Conservation (phyloP, 495 filamentous ascomycete genomes). For the Penicillium longicatenatum region DNA sequence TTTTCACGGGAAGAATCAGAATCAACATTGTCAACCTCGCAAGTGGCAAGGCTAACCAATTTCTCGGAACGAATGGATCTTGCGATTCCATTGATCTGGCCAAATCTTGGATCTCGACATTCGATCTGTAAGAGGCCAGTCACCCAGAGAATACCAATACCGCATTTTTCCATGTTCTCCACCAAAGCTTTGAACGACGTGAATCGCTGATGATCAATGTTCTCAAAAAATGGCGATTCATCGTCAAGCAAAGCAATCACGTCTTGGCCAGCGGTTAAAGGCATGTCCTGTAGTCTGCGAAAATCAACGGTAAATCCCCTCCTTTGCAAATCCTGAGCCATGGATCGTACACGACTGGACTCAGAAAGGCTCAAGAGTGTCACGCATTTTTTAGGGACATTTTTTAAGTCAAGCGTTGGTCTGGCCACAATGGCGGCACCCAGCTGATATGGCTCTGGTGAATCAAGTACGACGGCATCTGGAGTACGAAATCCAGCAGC, state of each 20-base stretch:
- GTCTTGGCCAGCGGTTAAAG: conserved; percentile 27
- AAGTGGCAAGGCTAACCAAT: conserved; percentile 1
- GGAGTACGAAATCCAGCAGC: conserved; percentile 35
- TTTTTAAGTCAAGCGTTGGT: conserved; percentile 6
- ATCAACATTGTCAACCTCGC: conserved; percentile 1
- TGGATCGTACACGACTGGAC: neutral
- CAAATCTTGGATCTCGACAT: conserved; percentile 6
- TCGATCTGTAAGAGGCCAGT: conserved; percentile 7
- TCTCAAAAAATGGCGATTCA: conserved; percentile 34
- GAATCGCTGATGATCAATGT: conserved; percentile 22
- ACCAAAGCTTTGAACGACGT: conserved; percentile 14
- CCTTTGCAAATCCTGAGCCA: neutral
- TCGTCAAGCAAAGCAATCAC: conserved; percentile 40
- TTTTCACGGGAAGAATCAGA: neutral
- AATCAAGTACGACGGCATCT: conserved; percentile 33
- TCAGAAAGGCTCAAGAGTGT: neutral
- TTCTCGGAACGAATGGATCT: conserved; percentile 6
- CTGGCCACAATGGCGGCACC: conserved; percentile 34
- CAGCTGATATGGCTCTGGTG: conserved; percentile 32
- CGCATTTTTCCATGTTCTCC: neutral
- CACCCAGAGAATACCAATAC: conserved; percentile 6
- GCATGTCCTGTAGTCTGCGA: conserved; percentile 21
- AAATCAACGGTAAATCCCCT: conserved; percentile 14
- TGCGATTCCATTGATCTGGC: conserved; percentile 8
- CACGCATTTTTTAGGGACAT: neutral